Evolutionary conservation across 2,329 filamentous ascomycete species (phyloP), one percentile per base, ranked within the genome.

Genomic region (Claviceps sp.): DNA sequence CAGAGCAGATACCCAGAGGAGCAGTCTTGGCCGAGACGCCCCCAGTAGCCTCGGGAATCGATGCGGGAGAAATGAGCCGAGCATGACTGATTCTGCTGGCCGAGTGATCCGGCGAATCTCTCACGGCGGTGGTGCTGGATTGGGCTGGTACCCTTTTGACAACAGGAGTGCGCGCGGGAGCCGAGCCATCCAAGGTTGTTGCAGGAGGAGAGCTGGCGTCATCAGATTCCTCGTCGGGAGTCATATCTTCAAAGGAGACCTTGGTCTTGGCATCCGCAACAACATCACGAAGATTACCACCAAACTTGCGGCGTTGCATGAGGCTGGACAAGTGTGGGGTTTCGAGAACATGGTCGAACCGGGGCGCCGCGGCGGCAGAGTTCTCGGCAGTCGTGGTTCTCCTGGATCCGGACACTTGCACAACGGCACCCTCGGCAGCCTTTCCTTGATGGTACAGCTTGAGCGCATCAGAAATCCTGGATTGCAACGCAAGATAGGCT

Each of bases 321-420:
- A 87, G 66, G 42, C 75, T 75, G 34, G 85, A 86, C 20, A 90
- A 71, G 65, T 86, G 76, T 14, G 85, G 85, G 16, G 80, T 78
- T 37, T 79, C 75, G 6, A 75, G 64, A 11, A 80, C 79, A 49
- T 73, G 73, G 51, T 74, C 68, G 60, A 82, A 80, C 39, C 48
- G 40, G 4, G 50, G 23, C 4, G 42, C 20, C 11, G 23, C n/a
- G 20, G 20, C 20, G 20, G 20, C 20, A 20, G 20, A 20, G 2
- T n/a, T n/a, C n/a, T 2, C 20, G 20, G 20, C 20, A 20, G 20
- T 20, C 20, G 20, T 20, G 20, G 20, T 20, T 20, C 20, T 20
- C 20, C 20, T 20, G 20, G 20, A 20, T 20, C 20, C 20, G 20
- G 20, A 20, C 20, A 20, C 20, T 20, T 20, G 20, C 20, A 20